These are phyloP conservation scores for Ophiognomonia clavigignenti-juglandacearum DNA, from an alignment of 2,329 filamentous ascomycete genomes.

Conservation along the genomic window DNA sequence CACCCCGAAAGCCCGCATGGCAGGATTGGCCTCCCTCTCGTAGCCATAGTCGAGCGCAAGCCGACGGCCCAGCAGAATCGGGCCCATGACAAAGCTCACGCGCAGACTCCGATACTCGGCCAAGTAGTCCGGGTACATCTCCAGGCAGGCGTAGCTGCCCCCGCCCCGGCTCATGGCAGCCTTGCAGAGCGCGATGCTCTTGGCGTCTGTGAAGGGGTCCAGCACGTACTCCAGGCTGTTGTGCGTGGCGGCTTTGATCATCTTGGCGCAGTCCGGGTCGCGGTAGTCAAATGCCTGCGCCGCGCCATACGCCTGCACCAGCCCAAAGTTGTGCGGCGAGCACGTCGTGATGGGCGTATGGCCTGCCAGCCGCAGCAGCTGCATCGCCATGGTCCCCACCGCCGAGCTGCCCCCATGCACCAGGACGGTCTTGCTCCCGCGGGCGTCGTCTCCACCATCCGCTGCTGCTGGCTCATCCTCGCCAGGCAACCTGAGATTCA, in stretches of 20 bases:
- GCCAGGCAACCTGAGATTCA: too few relatives aligned
- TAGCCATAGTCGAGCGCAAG: too few relatives aligned
- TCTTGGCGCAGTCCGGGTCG: conserved; percentile 34
- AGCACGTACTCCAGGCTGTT: conserved; percentile 38
- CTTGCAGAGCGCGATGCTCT: conserved; percentile 33
- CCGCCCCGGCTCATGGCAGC: conserved; percentile 27
- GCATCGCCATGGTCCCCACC: conserved; percentile 2
- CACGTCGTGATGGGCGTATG: conserved; percentile 12
- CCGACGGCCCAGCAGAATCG: too few relatives aligned
- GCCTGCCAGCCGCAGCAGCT: conserved; percentile 3
- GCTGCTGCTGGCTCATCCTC: too few relatives aligned
- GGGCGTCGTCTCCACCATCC: too few relatives aligned
- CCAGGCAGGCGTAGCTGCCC: conserved; percentile 19
- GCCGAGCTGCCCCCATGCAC: conserved; percentile 5
- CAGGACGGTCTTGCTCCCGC: too few relatives aligned
- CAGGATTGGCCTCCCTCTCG: too few relatives aligned
- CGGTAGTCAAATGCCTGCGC: conserved; percentile 46
- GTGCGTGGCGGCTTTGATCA: conserved; percentile 41
- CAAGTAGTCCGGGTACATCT: too few relatives aligned
- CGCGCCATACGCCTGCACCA: conserved; percentile 42
- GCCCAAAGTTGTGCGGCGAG: conserved; percentile 42
- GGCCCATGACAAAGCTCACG: too few relatives aligned
- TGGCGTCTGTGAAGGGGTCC: conserved; percentile 41
- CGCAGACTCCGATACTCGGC: too few relatives aligned
- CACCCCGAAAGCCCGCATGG: too few relatives aligned